Conservation (phyloP, 345 rosid genomes). For the Arabidopsis arenosa region DNA sequence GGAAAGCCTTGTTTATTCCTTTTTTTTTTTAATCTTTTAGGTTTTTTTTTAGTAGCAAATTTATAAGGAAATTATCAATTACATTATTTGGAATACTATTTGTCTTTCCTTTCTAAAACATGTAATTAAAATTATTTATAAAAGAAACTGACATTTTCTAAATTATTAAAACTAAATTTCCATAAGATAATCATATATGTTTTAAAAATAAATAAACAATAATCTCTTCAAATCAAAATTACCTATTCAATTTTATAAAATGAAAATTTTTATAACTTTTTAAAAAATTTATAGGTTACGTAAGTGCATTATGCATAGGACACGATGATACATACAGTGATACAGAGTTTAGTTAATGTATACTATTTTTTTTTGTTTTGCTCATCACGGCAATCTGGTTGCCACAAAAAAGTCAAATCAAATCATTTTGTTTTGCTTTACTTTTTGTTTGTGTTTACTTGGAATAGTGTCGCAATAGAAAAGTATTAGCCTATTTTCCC, state of each 20-base stretch:
- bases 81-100: not conserved
- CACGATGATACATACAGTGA: not conserved
- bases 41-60: not conserved
- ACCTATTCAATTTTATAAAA: not conserved
- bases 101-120: not conserved
- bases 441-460: slow-evolving; percentile 22
- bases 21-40: not conserved
- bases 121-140: not conserved
- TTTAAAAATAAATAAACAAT: no score
- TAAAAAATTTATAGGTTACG: not conserved
- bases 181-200: not conserved
- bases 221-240: not conserved
- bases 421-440: slow-evolving; percentile 10
- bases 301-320: not conserved
- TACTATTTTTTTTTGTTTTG: not conserved
- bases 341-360: not conserved
- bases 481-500: not conserved
- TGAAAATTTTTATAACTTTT: not conserved
- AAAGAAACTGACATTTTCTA: not conserved
- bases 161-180: no score
- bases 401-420: slow-evolving; percentile 24
- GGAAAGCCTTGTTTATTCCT: not conserved
- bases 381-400: not conserved
- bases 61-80: not conserved
- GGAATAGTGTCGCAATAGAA: slow-evolving; percentile 23